These are phyloP conservation scores for Pulveroboletus sp. DNA, from an alignment of 768 basidiomycete species.

Conservation along the genomic window DNA sequence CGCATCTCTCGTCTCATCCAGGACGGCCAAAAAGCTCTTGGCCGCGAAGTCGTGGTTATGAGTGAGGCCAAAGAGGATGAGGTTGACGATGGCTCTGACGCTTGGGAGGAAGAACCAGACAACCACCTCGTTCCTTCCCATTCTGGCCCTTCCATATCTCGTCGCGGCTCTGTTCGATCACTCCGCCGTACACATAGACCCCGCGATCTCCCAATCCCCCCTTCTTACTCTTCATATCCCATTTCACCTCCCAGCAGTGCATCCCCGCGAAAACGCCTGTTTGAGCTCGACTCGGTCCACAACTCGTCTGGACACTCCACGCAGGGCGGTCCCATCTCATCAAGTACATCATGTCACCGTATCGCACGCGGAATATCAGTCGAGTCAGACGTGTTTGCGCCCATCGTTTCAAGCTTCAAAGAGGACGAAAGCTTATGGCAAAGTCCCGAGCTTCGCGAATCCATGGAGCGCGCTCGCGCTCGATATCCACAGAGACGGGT, in stretches of 20 bases:
- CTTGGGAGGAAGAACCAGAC: slow-evolving; percentile 69
- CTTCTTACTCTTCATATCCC: slow-evolving; percentile 29
- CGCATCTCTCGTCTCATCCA: slow-evolving; percentile 68
- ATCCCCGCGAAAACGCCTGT: slow-evolving; percentile 35
- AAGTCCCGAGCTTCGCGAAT: slow-evolving; percentile 66
- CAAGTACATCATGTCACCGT: slow-evolving; percentile 17
- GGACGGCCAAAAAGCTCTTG: slow-evolving; percentile 75
- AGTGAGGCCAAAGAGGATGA: slow-evolving; percentile 73
- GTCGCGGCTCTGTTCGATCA: slow-evolving; percentile 26
- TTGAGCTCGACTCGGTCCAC: slow-evolving; percentile 24
- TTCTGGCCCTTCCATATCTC: slow-evolving; percentile 22
- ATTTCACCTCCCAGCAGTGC: slow-evolving; percentile 26
- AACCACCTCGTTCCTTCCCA: not conserved
- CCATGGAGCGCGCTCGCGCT: slow-evolving; percentile 68
- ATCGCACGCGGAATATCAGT: slow-evolving; percentile 31
- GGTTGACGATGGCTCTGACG: slow-evolving; percentile 70
- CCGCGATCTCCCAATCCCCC: slow-evolving; percentile 23
- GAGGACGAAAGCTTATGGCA: slow-evolving; percentile 55
- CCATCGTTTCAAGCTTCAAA: slow-evolving; percentile 24
- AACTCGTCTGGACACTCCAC: slow-evolving; percentile 22
- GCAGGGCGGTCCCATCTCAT: slow-evolving; percentile 6
- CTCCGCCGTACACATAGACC: slow-evolving; percentile 22
- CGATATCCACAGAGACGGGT: slow-evolving; percentile 17
- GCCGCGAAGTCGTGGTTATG: slow-evolving; percentile 75
- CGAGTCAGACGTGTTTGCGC: slow-evolving; percentile 31